Conservation (phyloP, 2,329 filamentous ascomycete genomes). For the Karstenula rhodostoma region DNA sequence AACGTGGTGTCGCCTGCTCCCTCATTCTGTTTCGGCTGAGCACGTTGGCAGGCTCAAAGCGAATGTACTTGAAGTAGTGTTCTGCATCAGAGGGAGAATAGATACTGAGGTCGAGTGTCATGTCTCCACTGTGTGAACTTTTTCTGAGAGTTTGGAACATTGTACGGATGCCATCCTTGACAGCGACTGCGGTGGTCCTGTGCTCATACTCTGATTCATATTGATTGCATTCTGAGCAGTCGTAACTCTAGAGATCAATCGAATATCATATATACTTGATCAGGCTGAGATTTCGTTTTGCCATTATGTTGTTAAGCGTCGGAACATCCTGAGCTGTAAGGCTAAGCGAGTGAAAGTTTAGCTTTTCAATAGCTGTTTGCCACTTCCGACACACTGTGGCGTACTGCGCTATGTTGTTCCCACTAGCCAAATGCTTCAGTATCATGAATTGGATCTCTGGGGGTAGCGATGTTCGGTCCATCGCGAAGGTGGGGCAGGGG, state of each 20-base stretch:
- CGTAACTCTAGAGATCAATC: conserved; percentile 16
- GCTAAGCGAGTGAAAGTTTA: conserved; percentile 15
- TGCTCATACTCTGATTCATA: neutral
- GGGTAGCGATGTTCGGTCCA: conserved; percentile 1
- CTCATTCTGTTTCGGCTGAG: neutral
- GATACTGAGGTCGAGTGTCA: conserved; percentile 20
- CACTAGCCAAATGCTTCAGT: conserved; percentile 8
- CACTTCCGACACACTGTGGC: conserved; percentile 20
- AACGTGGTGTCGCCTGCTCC: neutral
- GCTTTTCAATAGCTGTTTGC: conserved; percentile 17
- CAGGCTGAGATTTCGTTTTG: conserved; percentile 1
- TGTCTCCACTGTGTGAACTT: conserved; percentile 4
- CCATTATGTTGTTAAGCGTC: conserved; percentile 3
- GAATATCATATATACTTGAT: conserved; percentile 19
- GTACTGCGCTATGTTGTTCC: conserved; percentile 12
- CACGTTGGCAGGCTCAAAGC: conserved; percentile 15
- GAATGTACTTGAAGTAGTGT: conserved; percentile 17
- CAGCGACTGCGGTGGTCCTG: neutral
- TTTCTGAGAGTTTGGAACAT: conserved; percentile 15
- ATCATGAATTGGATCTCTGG: conserved; percentile 12
- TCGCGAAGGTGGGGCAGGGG: neutral
- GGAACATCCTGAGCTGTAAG: conserved; percentile 15
- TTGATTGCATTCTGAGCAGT: conserved; percentile 11
- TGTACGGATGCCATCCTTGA: conserved; percentile 6
- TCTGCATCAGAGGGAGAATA: conserved; percentile 18